A percentile compares a stretch with the other conserved stretches of the same genome.
Evolutionary conservation across 2,329 filamentous ascomycete genomes (phyloP).

Genomic region (Alternaria brassicicola): DNA sequence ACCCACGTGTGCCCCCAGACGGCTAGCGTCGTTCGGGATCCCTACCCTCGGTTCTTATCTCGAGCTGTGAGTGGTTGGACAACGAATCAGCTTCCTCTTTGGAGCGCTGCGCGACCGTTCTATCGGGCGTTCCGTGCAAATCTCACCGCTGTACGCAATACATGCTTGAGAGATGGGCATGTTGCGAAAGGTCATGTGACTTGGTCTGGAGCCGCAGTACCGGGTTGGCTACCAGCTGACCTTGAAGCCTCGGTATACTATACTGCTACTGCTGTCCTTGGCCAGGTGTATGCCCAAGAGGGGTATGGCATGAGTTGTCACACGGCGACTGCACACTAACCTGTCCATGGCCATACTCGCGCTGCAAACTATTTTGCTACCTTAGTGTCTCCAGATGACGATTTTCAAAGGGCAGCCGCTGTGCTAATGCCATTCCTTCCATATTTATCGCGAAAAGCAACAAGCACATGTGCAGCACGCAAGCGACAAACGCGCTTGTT

Average conservation of each 20-base stretch:
- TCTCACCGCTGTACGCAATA: constrained; percentile 32
- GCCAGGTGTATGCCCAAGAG: constrained; percentile 10
- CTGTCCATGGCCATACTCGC: constrained; percentile 7
- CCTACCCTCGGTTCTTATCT: constrained; percentile 18
- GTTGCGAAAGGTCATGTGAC: constrained; percentile 28
- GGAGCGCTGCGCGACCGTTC: constrained; percentile 16
- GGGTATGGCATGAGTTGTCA: not conserved
- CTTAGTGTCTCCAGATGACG: constrained; percentile 2
- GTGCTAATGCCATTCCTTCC: constrained; percentile 14
- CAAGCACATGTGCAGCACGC: not conserved
- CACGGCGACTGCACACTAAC: constrained; percentile 11
- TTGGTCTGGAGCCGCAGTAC: constrained; percentile 8
- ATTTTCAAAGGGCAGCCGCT: constrained; percentile 13
- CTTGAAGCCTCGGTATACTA: constrained; percentile 1
- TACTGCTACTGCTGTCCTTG: not conserved
- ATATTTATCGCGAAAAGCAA: constrained; percentile 19
- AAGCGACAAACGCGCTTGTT: constrained; percentile 5
- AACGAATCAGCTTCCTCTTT: constrained; percentile 22
- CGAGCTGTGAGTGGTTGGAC: constrained; percentile 21
- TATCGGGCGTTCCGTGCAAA: constrained; percentile 23
- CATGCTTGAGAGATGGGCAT: constrained; percentile 9
- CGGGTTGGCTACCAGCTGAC: constrained; percentile 10
- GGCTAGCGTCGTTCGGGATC: constrained; percentile 19
- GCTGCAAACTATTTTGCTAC: not conserved
- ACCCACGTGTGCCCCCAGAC: constrained; percentile 18